Base-by-base conservation (phyloP, 176 grass and related monocot species). In the Rhynchospora pubera region DNA sequence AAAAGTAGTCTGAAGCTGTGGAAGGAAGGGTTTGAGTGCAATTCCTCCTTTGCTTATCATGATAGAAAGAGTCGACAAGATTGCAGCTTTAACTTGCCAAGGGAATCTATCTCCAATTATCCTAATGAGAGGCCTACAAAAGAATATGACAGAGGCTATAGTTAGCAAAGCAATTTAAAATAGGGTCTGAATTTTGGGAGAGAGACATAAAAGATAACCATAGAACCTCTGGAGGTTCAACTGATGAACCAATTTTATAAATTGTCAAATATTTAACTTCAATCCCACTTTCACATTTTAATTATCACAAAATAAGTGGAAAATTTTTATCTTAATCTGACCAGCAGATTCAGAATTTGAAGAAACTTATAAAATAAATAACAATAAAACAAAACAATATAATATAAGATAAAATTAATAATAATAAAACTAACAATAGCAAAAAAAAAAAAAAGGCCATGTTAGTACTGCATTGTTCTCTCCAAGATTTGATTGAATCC, bases 11-110 rank as follows among this genome's bases (percentile, higher is more conserved):
- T 94, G 92, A 87, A 98, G 90, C 78, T 94, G 96, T 51, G 96
- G 96, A 90, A 98, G 92, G 82, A 98, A 94, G 65, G 96, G 96
- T 79, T 93, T 98, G 82, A 94, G 92, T 46, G 96, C 88, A 91
- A 94, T 90, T 70, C 92, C 96, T 63, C 96, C 96, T 98, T 94
- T 98, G 16, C 67, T 70, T 55, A 98, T 98, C 79, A 98, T 94
- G 84, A 94, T 91, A 76, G 96, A 94, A 32, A 98, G 81, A 73
- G 96, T 98, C 82, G 92, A 93, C 67, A 98, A 81, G 82, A 94
- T 98, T 57, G 96, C 92, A 42, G 96, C 88, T 90, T 98, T 98
- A 63, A 98, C 96, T 94, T 98, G 96, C 96, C 96, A 98, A 42
- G 96, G 87, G 83, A 94, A 98, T 45, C 92, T 92, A 78, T 98